phyloP scores from a whole-genome alignment of 768 basidiomycete genomes.

The Leccinum sublutescens region DNA sequence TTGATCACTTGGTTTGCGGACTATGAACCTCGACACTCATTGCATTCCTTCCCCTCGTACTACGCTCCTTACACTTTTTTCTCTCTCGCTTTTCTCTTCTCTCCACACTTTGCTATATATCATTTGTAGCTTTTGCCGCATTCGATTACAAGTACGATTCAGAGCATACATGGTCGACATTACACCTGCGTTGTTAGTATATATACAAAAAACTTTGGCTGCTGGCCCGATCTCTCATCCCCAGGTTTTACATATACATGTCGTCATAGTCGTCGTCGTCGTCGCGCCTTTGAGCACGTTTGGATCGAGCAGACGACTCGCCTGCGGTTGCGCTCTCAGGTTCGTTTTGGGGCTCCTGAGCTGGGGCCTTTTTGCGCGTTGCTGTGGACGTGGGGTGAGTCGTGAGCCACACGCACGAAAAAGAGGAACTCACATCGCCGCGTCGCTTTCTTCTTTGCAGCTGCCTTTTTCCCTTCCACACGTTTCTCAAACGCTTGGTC shows the following conservation, averaged over 20 bases:
- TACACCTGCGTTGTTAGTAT: constrained; percentile 7
- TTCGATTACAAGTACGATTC: constrained; percentile 2
- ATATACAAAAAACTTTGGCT: not conserved
- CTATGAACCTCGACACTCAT: constrained; percentile 13
- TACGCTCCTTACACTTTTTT: not conserved
- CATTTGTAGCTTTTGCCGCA: constrained; percentile 15
- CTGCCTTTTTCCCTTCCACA: constrained; percentile 78
- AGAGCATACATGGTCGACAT: constrained; percentile 10
- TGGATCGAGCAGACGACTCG: constrained; percentile 5
- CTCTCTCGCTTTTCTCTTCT: not conserved
- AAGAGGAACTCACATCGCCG: constrained; percentile 36
- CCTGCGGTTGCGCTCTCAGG: not conserved
- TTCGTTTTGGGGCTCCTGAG: constrained; percentile 19
- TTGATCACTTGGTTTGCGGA: constrained; percentile 1
- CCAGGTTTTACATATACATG: constrained; percentile 22
- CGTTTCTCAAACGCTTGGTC: constrained; percentile 89
- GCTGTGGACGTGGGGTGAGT: constrained; percentile 15
- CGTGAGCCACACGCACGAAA: not conserved
- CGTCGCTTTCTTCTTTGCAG: constrained; percentile 72
- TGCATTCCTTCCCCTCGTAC: constrained; percentile 1
- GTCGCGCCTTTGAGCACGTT: constrained; percentile 6
- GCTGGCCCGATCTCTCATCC: not conserved
- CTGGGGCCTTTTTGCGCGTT: constrained; percentile 30
- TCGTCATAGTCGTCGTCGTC: constrained; percentile 26
- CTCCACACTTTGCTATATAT: not conserved